These are phyloP conservation scores for Breviolum minutum DNA, from an alignment of 73 alveolate species.

Conservation along the genomic window DNA sequence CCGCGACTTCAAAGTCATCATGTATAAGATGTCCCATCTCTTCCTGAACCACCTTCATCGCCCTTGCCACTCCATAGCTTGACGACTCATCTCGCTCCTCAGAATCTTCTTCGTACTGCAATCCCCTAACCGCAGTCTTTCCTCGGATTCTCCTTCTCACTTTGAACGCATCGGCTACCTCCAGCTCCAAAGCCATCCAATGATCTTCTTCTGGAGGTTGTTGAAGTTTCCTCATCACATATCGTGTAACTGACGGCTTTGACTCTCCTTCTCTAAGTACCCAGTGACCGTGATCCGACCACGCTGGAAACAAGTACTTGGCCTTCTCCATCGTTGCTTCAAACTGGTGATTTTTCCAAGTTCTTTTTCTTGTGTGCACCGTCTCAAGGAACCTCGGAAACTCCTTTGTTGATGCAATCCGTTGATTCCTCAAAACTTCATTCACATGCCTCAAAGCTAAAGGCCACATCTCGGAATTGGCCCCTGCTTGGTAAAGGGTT, in stretches of 20 bases:
- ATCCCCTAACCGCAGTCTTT: not conserved
- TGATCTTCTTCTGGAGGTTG: not conserved
- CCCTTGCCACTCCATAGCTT: not conserved
- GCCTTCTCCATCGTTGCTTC: not conserved
- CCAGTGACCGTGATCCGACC: not conserved
- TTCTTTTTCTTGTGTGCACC: not conserved
- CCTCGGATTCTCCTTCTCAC: not conserved
- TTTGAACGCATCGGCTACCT: not conserved
- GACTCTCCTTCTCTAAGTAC: not conserved
- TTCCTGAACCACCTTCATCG: not conserved
- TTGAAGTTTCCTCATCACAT: not conserved
- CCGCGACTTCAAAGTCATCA: not conserved
- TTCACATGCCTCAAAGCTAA: not conserved
- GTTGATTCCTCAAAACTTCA: not conserved
- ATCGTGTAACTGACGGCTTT: not conserved
- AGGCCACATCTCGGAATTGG: not conserved
- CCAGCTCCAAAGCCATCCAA: not conserved
- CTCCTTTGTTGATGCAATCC: not conserved
- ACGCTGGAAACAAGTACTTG: not conserved
- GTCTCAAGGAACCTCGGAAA: not conserved
- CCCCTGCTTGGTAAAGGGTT: no score
- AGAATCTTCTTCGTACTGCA: not conserved
- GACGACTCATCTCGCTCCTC: not conserved
- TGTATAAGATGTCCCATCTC: not conserved
- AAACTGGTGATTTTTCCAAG: not conserved